Evolutionary conservation across 345 rosid genomes (phyloP), one percentile per base, ranked within the genome.

Genomic region (Gynandropsis gynandra): DNA sequence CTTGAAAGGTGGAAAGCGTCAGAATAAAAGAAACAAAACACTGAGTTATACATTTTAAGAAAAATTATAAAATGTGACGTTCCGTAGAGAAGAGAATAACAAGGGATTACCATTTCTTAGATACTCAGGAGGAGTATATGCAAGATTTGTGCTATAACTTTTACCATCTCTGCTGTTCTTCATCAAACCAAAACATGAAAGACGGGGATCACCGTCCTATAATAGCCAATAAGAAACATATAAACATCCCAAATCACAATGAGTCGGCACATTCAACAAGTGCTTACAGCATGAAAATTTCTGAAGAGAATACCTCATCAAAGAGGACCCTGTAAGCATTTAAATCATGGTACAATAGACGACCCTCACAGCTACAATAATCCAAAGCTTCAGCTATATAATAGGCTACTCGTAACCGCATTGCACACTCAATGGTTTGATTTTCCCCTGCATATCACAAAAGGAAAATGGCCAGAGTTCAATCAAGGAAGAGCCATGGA

Each of bases 111-210:
- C 95, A 49, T 80, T 74, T 68, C 71, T 69, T 49, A 83, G 64
- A 60, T 83, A 80, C 69, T 83, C 92, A 0, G 87, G 92, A 10
- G 92, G 87, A 17, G 87, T 78, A 59, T 83, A 80, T 4, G 92
- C 92, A 72, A 83, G 92, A 76, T 80, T 83, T 17, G 92, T 83
- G 62, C 87, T 83, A 66, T 80, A 83, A 71, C 73, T 81, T 78
- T 75, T 73, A 48, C 86, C 82, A 71, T 77, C 79, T 16, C 77
- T 69, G 42, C 75, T 81, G 62, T 83, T 76, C 46, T 83, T 89
- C 81, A 89, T 75, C 77, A 89, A 72, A 54, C 97, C 95, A 43
- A 86, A 89, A 74, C 93, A 89, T 1, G 97, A 89, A 54, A 89
- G 93, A 50, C 88, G 81, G 19, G 95, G 89, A 72, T 89, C 93